Evolutionary conservation across 1,284 basidiomycete species (phyloP).

Genomic region (Farysia itapuensis): DNA sequence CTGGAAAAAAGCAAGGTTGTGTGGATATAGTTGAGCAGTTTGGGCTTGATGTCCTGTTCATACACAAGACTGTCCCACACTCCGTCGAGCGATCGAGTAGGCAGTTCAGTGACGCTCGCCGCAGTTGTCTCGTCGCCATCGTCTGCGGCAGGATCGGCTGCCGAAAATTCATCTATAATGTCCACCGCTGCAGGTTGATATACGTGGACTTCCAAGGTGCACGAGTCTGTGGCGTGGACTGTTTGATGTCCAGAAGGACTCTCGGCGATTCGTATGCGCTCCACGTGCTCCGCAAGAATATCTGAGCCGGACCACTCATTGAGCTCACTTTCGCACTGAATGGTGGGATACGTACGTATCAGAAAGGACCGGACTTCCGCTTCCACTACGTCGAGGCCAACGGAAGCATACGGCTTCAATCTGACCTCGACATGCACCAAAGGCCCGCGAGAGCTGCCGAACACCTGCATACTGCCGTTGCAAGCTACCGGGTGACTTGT

Average conservation of each 20-base stretch:
- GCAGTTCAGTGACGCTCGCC: constrained; percentile 81
- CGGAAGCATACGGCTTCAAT: too few species aligned
- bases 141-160: constrained; percentile 64
- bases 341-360: too few species aligned
- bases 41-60: constrained; percentile 81
- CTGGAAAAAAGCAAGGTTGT: constrained; percentile 88
- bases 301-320: constrained; percentile 68
- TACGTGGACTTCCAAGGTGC: constrained; percentile 69
- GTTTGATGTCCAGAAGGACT: constrained; percentile 1
- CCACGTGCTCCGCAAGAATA: constrained; percentile 73
- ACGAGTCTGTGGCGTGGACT: constrained; percentile 7
- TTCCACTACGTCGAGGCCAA: background rate
- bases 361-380: background rate
- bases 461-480: too few species aligned
- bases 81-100: constrained; percentile 79
- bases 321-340: constrained; percentile 71
- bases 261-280: constrained; percentile 76
- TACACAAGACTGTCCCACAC: constrained; percentile 86
- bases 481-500: too few species aligned
- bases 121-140: constrained; percentile 70
- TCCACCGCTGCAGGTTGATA: constrained; percentile 77
- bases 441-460: too few species aligned
- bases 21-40: constrained; percentile 88
- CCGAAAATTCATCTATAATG: constrained; percentile 76
- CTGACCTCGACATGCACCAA: too few species aligned